Evolutionary conservation across 352 stramenopile species (phyloP), one percentile per base, ranked within the genome.

Genomic region (Thalassiosira hispida): DNA sequence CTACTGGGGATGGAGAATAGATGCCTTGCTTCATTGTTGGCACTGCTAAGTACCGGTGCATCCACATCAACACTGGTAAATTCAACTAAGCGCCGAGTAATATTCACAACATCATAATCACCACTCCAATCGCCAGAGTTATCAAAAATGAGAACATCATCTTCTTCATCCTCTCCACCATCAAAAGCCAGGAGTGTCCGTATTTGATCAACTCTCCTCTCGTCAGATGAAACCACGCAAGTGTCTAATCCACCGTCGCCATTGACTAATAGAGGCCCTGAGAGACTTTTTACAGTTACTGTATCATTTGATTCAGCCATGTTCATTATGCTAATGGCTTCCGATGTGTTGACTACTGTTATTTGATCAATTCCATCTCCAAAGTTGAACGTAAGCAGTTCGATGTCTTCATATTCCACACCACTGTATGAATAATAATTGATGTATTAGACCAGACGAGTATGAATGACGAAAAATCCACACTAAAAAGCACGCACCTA

Each of bases 341-440:
- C 67, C 1, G 67, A 65, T 31, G 73, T 83, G 22, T 66, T 67
- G 23, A 73, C 40, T 7, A 86, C 57, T 40, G 40, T 75, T 20
- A 86, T 65, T 4, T 61, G 25, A 72, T 86, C 73, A 7, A 57
- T 60, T 22, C 68, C 73, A 59, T 80, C 47, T 16, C 79, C 79
- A 20, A 86, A 60, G 25, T 66, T 74, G 5, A 79, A 67, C 16
- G 52, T 70, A 22, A 86, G 14, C 1, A 83, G 38, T 49, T 86
- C 68, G 5, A 86, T 67, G 12, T 56, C 68, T 51, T 77, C 22
- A 65, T 81, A 80, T 8, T 25, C 44, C 8, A 86, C 33, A 12
- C 79, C 79, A 64, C 49, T 61, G 22, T 31, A 69, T 47, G 69
- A 66, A 22, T n/a, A n/a, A n/a, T n/a, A n/a, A n/a, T n/a, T n/a